These are phyloP conservation scores for Coprinopsis marcescibilis DNA, from an alignment of 768 basidiomycete genomes.

Conservation along the genomic window DNA sequence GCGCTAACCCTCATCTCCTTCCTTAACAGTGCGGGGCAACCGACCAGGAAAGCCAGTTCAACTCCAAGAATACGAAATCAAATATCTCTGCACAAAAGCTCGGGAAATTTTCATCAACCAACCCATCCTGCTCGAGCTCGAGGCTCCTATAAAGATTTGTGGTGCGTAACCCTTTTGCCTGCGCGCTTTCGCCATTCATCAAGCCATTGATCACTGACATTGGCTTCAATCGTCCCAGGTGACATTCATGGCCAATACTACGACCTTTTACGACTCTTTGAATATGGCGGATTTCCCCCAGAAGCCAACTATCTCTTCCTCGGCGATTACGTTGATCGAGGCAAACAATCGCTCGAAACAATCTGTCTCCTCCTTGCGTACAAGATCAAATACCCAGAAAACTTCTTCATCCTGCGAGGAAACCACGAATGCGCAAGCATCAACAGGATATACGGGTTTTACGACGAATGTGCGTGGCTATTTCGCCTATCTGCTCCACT, in stretches of 20 bases:
- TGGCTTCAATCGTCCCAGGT: slow-evolving; percentile 43
- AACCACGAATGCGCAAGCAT: slow-evolving; percentile 99
- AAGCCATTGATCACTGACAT: slow-evolving; percentile 10
- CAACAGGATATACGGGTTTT: slow-evolving; percentile 99
- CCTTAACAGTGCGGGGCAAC: slow-evolving; percentile 83
- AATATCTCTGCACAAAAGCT: slow-evolving; percentile 97
- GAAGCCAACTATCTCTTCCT: slow-evolving; percentile 99
- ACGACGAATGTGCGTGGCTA: slow-evolving; percentile 87
- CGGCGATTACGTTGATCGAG: slow-evolving; percentile 98
- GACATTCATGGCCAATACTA: slow-evolving; percentile 99
- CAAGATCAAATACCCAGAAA: slow-evolving; percentile 99
- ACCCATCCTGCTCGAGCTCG: slow-evolving; percentile 94
- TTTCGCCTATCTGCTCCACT: slow-evolving; percentile 7
- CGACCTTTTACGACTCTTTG: slow-evolving; percentile 94
- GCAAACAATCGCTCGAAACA: slow-evolving; percentile 99
- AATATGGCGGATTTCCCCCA: slow-evolving; percentile 98
- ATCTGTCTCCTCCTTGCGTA: slow-evolving; percentile 98
- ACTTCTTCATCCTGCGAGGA: slow-evolving; percentile 98
- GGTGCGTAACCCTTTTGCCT: slow-evolving; percentile 49
- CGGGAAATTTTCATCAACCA: slow-evolving; percentile 99
- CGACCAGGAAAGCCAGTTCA: slow-evolving; percentile 98
- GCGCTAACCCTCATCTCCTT: slow-evolving; percentile 22
- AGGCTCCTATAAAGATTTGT: slow-evolving; percentile 99
- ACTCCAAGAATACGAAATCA: slow-evolving; percentile 98
- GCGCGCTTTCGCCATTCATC: slow-evolving; percentile 5